Percentiles rank a stretch among this genome's conserved stretches.
Evolutionary conservation across 2,329 filamentous ascomycete genomes (phyloP).

Genomic region (Ceratocystis colombiana): DNA sequence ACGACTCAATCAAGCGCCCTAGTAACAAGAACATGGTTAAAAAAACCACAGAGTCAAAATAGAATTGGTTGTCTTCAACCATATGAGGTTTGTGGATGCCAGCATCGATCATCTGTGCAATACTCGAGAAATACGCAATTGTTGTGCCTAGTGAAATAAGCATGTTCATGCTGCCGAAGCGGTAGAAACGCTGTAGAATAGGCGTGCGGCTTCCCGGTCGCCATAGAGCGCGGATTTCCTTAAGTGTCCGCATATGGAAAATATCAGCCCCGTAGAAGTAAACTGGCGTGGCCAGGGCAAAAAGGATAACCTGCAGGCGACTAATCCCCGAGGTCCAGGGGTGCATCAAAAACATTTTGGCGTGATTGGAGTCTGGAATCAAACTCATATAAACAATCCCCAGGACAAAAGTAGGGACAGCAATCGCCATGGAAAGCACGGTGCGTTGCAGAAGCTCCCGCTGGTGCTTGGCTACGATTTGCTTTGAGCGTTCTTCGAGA

Average conservation of each 20-base stretch:
- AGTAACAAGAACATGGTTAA: slow-evolving; percentile 75
- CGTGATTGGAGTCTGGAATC: slow-evolving; percentile 48
- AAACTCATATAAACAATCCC: slow-evolving; percentile 89
- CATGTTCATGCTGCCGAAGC: slow-evolving; percentile 96
- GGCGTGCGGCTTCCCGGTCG: slow-evolving; percentile 62
- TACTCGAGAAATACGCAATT: slow-evolving; percentile 75
- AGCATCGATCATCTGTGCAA: slow-evolving; percentile 61
- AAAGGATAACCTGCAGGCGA: slow-evolving; percentile 67
- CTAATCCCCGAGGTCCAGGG: slow-evolving; percentile 63
- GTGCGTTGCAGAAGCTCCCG: slow-evolving; percentile 59
- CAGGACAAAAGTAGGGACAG: slow-evolving; percentile 75
- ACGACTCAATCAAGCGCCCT: slow-evolving; percentile 69
- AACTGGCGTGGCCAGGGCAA: slow-evolving; percentile 71
- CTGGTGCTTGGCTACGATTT: slow-evolving; percentile 61
- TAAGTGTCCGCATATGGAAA: slow-evolving; percentile 69
- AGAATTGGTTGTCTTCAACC: slow-evolving; percentile 48
- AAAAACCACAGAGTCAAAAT: slow-evolving; percentile 91
- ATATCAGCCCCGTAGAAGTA: slow-evolving; percentile 80
- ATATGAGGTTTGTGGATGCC: slow-evolving; percentile 38
- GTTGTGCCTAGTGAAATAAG: slow-evolving; percentile 80
- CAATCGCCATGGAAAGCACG: slow-evolving; percentile 55
- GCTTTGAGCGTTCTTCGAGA: slow-evolving; percentile 68
- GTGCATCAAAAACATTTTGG: slow-evolving; percentile 57
- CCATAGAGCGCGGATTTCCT: slow-evolving; percentile 72
- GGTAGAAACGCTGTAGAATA: slow-evolving; percentile 65